Percentiles rank a stretch among this genome's conserved stretches.
Conservation (phyloP, 768 basidiomycete genomes). For the Psilocybe cyanescens region DNA sequence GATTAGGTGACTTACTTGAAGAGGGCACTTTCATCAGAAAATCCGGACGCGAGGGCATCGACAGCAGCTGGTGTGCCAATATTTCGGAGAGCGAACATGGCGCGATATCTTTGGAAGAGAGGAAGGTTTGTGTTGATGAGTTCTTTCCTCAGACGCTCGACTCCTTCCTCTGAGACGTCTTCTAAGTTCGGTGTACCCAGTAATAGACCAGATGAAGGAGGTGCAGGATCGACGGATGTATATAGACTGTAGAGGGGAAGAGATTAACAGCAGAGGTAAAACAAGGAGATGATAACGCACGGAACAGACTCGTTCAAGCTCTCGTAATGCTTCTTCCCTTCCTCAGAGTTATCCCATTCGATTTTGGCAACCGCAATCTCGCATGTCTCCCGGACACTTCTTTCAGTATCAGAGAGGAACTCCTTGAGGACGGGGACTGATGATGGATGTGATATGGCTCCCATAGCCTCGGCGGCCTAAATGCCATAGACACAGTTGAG, state of each 20-base stretch:
- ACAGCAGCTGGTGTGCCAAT: slow-evolving; percentile 87
- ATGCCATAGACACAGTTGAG: slow-evolving; percentile 16
- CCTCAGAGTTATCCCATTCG: slow-evolving; percentile 85
- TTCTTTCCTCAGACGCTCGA: slow-evolving; percentile 58
- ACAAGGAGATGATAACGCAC: not conserved
- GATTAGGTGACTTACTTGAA: slow-evolving; percentile 73
- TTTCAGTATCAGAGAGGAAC: slow-evolving; percentile 72
- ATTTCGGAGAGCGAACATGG: slow-evolving; percentile 97
- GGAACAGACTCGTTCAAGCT: slow-evolving; percentile 25
- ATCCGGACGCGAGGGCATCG: slow-evolving; percentile 89
- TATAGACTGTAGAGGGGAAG: slow-evolving; percentile 37
- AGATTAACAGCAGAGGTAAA: slow-evolving; percentile 39
- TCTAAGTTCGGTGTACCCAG: slow-evolving; percentile 54
- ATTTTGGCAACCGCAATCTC: slow-evolving; percentile 97
- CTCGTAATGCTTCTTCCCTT: slow-evolving; percentile 55
- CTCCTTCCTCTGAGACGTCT: slow-evolving; percentile 48
- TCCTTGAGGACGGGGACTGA: slow-evolving; percentile 74
- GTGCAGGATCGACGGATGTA: slow-evolving; percentile 90
- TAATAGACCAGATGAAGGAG: slow-evolving; percentile 69
- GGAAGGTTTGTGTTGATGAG: slow-evolving; percentile 70
- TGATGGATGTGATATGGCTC: slow-evolving; percentile 76
- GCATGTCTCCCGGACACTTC: slow-evolving; percentile 90
- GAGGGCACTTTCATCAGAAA: slow-evolving; percentile 84
- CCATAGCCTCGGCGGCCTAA: slow-evolving; percentile 98
- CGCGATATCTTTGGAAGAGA: slow-evolving; percentile 93